Percentiles rank a stretch among this genome's conserved stretches.
These are phyloP conservation scores for Albugo candida DNA, from an alignment of 352 stramenopile genomes.

Conservation along the genomic window DNA sequence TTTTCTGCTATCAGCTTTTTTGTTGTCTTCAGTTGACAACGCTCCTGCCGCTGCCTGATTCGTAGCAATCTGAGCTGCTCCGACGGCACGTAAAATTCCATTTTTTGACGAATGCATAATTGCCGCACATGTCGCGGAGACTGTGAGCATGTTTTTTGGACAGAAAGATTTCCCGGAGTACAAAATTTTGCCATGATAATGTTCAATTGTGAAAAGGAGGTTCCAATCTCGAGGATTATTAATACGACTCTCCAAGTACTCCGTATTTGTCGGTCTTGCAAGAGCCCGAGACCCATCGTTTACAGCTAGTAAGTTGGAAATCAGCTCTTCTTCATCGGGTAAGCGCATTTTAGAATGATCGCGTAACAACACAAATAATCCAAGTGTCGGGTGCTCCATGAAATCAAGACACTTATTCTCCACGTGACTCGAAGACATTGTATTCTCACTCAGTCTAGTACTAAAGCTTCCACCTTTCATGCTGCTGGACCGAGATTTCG, in stretches of 20 bases:
- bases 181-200: conserved; percentile 47
- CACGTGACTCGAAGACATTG: neutral
- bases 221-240: conserved; percentile 55
- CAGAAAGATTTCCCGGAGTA: conserved; percentile 57
- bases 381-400: conserved; percentile 53
- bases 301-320: conserved; percentile 52
- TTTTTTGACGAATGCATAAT: conserved; percentile 79
- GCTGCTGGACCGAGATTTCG: neutral
- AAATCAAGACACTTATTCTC: conserved; percentile 34
- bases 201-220: conserved; percentile 50
- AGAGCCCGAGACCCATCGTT: conserved; percentile 33
- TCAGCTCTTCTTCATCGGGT: conserved; percentile 56
- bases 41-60: conserved; percentile 7
- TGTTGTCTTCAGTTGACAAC: no score
- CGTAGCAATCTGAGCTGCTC: conserved; percentile 36
- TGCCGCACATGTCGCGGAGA: conserved; percentile 55
- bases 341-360: conserved; percentile 43
- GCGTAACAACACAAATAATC: conserved; percentile 48
- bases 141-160: conserved; percentile 44
- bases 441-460: conserved; percentile 1
- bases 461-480: neutral
- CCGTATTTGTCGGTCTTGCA: conserved; percentile 30
- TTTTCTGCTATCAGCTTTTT: no score
- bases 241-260: conserved; percentile 21
- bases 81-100: conserved; percentile 42